Percentiles rank a stretch among this genome's conserved stretches.
These are phyloP conservation scores for Wickerhamomyces silvicola DNA, from an alignment of 805 yeast genomes.

Conservation along the genomic window DNA sequence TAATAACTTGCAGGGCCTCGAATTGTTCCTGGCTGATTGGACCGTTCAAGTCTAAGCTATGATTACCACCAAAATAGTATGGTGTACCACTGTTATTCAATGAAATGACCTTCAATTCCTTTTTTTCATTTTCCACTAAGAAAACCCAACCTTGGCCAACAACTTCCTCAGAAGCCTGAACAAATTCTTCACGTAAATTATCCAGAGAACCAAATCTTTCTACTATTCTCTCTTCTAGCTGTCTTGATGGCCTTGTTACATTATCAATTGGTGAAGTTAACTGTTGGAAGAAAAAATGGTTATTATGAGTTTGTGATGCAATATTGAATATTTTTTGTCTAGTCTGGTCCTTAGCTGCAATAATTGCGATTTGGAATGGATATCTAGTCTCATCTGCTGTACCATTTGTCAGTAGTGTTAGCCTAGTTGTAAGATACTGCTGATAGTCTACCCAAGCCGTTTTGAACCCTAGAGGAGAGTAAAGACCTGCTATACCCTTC, in stretches of 20 bases:
- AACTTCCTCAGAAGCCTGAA: slow-evolving; percentile 21
- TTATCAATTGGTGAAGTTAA: slow-evolving; percentile 24
- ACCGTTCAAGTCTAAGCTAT: slow-evolving; percentile 69
- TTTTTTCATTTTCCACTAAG: slow-evolving; percentile 59
- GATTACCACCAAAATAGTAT: slow-evolving; percentile 61
- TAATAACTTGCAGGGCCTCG: slow-evolving; percentile 36
- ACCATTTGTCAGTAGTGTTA: slow-evolving; percentile 64
- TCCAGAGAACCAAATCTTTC: slow-evolving; percentile 30
- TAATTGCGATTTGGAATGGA: slow-evolving; percentile 63
- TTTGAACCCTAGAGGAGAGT: slow-evolving; percentile 58
- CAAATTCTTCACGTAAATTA: slow-evolving; percentile 8
- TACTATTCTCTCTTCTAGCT: slow-evolving; percentile 29
- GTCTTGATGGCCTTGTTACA: slow-evolving; percentile 29
- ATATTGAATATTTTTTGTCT: slow-evolving; percentile 71
- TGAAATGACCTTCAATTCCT: slow-evolving; percentile 45
- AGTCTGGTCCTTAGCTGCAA: slow-evolving; percentile 60
- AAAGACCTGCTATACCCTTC: slow-evolving; percentile 59
- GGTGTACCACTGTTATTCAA: slow-evolving; percentile 78
- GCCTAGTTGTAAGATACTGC: slow-evolving; percentile 49
- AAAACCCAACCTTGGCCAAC: slow-evolving; percentile 71
- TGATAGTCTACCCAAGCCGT: slow-evolving; percentile 83
- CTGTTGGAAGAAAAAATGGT: slow-evolving; percentile 81
- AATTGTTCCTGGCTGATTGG: slow-evolving; percentile 53
- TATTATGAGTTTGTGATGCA: slow-evolving; percentile 89
- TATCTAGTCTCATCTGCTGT: slow-evolving; percentile 71